A percentile compares a stretch with the other conserved stretches of the same genome.
phyloP scores from a whole-genome alignment of 441 rosid species.

The Pelargonium citronellum region DNA sequence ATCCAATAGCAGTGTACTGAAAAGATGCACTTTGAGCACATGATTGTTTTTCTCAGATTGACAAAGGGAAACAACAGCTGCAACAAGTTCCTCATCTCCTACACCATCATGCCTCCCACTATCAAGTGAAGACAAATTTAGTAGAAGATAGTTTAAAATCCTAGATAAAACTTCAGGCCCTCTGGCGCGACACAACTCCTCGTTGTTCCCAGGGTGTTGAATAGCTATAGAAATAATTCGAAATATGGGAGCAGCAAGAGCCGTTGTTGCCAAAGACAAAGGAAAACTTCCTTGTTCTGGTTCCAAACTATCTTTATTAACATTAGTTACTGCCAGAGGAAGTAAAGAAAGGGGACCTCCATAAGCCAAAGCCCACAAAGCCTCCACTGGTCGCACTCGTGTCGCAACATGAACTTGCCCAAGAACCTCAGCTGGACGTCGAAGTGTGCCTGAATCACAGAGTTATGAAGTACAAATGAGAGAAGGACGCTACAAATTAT shows the following conservation, averaged over 20 bases:
- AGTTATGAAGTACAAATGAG: conserved; percentile 22
- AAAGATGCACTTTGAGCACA: conserved; percentile 92
- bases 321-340: conserved; percentile 73
- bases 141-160: conserved; percentile 80
- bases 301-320: conserved; percentile 68
- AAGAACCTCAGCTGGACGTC: conserved; percentile 98
- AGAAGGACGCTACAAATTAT: conserved; percentile 10
- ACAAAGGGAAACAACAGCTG: conserved; percentile 83
- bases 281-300: conserved; percentile 58
- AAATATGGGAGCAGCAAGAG: conserved; percentile 89
- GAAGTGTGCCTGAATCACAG: conserved; percentile 53
- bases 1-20: conserved; percentile 80
- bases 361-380: conserved; percentile 93
- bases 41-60: conserved; percentile 84
- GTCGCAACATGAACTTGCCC: conserved; percentile 98
- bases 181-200: conserved; percentile 66
- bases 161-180: conserved; percentile 94
- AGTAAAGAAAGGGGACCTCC: conserved; percentile 98
- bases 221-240: conserved; percentile 77
- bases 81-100: conserved; percentile 94
- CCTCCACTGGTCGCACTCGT: conserved; percentile 81
- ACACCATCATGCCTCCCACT: conserved; percentile 57
- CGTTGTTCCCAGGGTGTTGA: conserved; percentile 86
- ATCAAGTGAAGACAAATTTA: conserved; percentile 65
- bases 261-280: conserved; percentile 53